A percentile compares a stretch with the other conserved stretches of the same genome.
These are phyloP conservation scores for Selenicereus undatus DNA, from an alignment of 148 eudicot genomes.

Conservation along the genomic window DNA sequence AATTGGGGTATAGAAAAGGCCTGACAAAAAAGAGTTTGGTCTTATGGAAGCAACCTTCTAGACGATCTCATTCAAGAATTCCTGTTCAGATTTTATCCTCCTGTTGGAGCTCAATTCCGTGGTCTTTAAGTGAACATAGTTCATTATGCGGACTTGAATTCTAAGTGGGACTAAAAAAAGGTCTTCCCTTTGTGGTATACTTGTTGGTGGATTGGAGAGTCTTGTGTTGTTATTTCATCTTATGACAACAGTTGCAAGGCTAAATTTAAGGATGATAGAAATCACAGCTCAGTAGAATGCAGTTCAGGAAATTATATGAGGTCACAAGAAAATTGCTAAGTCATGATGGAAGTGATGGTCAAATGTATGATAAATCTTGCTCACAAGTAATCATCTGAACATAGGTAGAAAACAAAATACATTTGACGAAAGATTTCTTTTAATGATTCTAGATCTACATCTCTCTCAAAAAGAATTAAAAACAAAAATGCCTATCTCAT, in stretches of 20 bases:
- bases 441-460: not conserved
- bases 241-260: not conserved
- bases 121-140: not conserved
- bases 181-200: not conserved
- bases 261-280: not conserved
- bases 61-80: not conserved
- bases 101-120: not conserved
- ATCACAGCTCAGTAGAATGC: not conserved
- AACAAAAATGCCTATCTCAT: slow-evolving; percentile 13
- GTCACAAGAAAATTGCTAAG: not conserved
- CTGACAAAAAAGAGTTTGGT: not conserved
- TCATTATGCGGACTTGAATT: not conserved
- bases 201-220: not conserved
- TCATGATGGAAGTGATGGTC: not conserved
- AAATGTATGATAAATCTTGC: not conserved
- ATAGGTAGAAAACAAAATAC: slow-evolving; percentile 1
- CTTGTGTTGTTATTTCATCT: not conserved
- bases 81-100: not conserved
- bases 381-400: slow-evolving; percentile 4
- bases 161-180: not conserved
- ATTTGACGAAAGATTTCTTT: not conserved
- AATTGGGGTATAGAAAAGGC: not conserved
- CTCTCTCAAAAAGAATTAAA: not conserved
- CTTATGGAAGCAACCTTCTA: not conserved
- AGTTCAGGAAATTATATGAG: not conserved